Evolutionary conservation across 192 early-diverging fungal genomes (phyloP), one percentile per base, ranked within the genome.

Genomic region (Phlyctochytrium arcticum): DNA sequence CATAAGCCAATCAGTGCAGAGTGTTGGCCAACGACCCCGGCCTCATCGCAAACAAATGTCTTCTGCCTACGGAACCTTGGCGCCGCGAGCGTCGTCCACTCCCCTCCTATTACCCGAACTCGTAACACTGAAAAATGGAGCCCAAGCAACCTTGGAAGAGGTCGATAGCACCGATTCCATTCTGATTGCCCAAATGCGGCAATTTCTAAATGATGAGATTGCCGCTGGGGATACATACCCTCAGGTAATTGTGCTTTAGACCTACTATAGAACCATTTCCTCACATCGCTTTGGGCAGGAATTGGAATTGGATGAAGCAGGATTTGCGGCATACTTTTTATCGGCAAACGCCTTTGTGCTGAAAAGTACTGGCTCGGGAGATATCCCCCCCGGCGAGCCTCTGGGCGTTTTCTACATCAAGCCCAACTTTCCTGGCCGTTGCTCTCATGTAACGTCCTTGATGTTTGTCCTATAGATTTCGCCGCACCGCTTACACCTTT

Each of bases 401-500:
- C 33, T 87, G n/a, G 88, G 88, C 9, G 76, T 75, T 49, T 90
- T 88, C 57, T 92, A 92, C 55, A 68, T 90, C 62, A 90, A 90
- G 69, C 88, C 88, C 4, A 92, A 92, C 65, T 92, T 82, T 61
- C 89, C 89, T 27, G 90, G 87, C n/a, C 71, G 85, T 48, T 88
- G 80, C 39, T 75, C 74, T 1, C 80, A 89, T 76, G 85, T 91
- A 36, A 32, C 19, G 30, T 54, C 21, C 21, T 8, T 27, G 10
- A 30, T 60, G 27, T 44, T 29, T 27, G 17, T 19, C 32, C 24
- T 27, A 36, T 39, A 15, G 29, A 19, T n/a, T 23, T 19, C 30
- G n/a, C 27, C 26, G 10, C 44, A 30, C 21, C 4, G 49, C 24
- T 36, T 3, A 9, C 12, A 29, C 30, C 33, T 30, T 37, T 27